Percentiles rank a stretch among this genome's conserved stretches.
phyloP scores from a whole-genome alignment of 768 basidiomycete species.

The Amanita jacksonii region DNA sequence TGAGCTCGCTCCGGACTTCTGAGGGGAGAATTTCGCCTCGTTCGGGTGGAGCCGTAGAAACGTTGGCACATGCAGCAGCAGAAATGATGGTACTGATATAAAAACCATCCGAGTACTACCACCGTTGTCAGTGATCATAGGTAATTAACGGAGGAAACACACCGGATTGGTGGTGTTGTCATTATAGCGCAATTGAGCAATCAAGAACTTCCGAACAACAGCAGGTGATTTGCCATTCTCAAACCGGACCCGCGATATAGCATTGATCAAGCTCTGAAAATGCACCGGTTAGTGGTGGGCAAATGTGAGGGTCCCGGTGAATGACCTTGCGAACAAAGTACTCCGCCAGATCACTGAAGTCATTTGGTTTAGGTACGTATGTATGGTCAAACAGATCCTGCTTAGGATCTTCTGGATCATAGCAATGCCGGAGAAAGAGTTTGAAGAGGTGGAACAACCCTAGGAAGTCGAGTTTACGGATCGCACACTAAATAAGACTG shows the following conservation, averaged over 20 bases:
- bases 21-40: constrained; percentile 67
- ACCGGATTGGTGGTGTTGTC: constrained; percentile 90
- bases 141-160: constrained; percentile 17
- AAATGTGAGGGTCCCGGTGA: constrained; percentile 13
- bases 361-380: constrained; percentile 92
- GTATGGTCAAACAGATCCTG: constrained; percentile 81
- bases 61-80: constrained; percentile 68
- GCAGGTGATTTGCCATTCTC: constrained; percentile 80
- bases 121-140: constrained; percentile 4
- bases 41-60: constrained; percentile 71
- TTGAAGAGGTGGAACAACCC: constrained; percentile 96
- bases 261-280: constrained; percentile 61
- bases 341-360: constrained; percentile 84
- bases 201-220: constrained; percentile 78
- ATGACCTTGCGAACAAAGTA: constrained; percentile 96
- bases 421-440: constrained; percentile 83
- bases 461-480: constrained; percentile 72
- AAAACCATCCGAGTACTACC: constrained; percentile 81
- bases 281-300: constrained; percentile 1
- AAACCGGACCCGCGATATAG: constrained; percentile 81
- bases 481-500: constrained; percentile 57
- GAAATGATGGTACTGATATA: constrained; percentile 85
- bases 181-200: constrained; percentile 90
- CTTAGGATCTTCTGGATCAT: constrained; percentile 73
- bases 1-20: constrained; percentile 58